A percentile compares a stretch with the other conserved stretches of the same genome.
phyloP scores from a whole-genome alignment of 371 early-diverging fungal species.

The Rhizopus arrhizus region DNA sequence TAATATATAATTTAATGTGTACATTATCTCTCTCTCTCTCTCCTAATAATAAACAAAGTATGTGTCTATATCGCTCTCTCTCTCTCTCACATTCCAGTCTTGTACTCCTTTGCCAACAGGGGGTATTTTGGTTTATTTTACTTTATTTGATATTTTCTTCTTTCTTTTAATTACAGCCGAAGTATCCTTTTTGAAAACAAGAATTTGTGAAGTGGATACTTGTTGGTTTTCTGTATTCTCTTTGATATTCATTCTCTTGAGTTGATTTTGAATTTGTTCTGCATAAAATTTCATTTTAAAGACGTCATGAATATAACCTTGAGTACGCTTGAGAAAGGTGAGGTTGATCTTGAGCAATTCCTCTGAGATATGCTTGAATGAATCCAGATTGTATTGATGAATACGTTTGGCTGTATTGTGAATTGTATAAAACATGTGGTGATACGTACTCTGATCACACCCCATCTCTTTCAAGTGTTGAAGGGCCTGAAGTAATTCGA shows the following conservation, averaged over 20 bases:
- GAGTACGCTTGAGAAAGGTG: slow-evolving; percentile 40
- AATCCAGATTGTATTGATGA: slow-evolving; percentile 15
- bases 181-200: slow-evolving; percentile 6
- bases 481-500: slow-evolving; percentile 36
- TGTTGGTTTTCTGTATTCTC: background rate
- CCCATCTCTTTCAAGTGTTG: slow-evolving; percentile 35
- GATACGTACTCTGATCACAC: slow-evolving; percentile 56
- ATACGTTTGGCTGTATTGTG: slow-evolving; percentile 45
- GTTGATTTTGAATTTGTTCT: slow-evolving; percentile 44
- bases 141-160: background rate
- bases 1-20: slow-evolving; percentile 13
- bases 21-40: background rate
- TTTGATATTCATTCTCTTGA: slow-evolving; percentile 18
- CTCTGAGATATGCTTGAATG: slow-evolving; percentile 19
- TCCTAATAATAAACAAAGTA: background rate
- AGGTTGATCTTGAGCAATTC: slow-evolving; percentile 44
- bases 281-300: slow-evolving; percentile 50
- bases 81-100: background rate
- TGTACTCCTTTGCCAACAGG: background rate
- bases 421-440: slow-evolving; percentile 55
- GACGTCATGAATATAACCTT: slow-evolving; percentile 46
- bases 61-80: background rate
- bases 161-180: background rate
- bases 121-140: background rate
- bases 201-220: background rate